Conservation (phyloP, 768 basidiomycete species). For the Chlorophyllum brunneum region DNA sequence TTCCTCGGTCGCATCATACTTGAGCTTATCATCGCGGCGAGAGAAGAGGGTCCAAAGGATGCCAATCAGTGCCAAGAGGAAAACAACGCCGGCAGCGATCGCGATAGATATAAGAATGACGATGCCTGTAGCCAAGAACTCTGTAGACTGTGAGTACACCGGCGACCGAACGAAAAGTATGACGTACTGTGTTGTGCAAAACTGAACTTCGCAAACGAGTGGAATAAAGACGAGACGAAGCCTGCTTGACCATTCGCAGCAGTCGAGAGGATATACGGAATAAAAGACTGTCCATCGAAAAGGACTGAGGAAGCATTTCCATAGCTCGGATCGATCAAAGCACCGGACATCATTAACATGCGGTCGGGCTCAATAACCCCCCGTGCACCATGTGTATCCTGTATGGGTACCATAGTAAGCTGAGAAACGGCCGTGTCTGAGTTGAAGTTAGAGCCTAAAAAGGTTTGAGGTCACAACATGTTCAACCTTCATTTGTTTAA, state of each 20-base stretch:
- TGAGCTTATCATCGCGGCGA: constrained; percentile 68
- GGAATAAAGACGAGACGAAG: constrained; percentile 74
- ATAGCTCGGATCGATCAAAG: constrained; percentile 60
- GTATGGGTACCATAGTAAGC: constrained; percentile 86
- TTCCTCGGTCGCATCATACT: constrained; percentile 60
- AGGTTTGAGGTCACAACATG: neutral
- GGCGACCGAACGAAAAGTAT: constrained; percentile 7
- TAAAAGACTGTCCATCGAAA: constrained; percentile 79
- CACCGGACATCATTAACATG: constrained; percentile 86
- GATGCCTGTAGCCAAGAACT: constrained; percentile 85
- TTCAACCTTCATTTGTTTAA: constrained; percentile 2
- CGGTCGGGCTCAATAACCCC: constrained; percentile 78
- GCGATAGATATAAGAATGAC: constrained; percentile 98
- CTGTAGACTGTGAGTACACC: constrained; percentile 33
- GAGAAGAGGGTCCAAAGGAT: constrained; percentile 89
- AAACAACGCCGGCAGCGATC: constrained; percentile 90
- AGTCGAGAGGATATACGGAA: constrained; percentile 77
- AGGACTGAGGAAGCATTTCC: constrained; percentile 83
- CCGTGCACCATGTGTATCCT: constrained; percentile 66
- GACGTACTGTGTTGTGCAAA: constrained; percentile 68
- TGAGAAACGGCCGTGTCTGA: constrained; percentile 69
- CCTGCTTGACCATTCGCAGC: constrained; percentile 66
- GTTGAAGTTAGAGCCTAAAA: constrained; percentile 50
- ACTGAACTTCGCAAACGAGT: constrained; percentile 73
- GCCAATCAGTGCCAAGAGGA: constrained; percentile 79